phyloP scores from a whole-genome alignment of 805 yeast genomes.

The Hanseniaspora clermontiae region DNA sequence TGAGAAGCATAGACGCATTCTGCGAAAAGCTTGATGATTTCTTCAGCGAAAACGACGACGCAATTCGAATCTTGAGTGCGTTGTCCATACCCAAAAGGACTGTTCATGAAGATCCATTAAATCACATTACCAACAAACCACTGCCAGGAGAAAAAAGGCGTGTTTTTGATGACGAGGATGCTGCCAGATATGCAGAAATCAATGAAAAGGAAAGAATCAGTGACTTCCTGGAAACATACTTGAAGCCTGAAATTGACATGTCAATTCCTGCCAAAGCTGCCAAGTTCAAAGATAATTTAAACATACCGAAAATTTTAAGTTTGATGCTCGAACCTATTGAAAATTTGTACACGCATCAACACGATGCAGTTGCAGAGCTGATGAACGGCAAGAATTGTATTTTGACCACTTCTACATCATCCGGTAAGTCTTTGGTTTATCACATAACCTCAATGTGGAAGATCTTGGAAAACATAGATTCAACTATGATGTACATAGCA shows the following conservation, averaged over 20 bases:
- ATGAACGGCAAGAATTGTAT: slow-evolving; percentile 58
- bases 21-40: slow-evolving; percentile 29
- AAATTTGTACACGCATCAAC: slow-evolving; percentile 67
- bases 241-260: slow-evolving; percentile 12
- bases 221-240: slow-evolving; percentile 10
- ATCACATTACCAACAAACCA: slow-evolving; percentile 17
- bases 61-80: background rate
- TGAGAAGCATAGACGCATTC: slow-evolving; percentile 45
- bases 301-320: slow-evolving; percentile 4
- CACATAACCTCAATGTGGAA: slow-evolving; percentile 65
- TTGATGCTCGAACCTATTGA: slow-evolving; percentile 18
- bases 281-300: background rate
- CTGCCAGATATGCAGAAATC: background rate
- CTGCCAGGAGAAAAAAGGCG: slow-evolving; percentile 34
- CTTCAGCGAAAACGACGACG: slow-evolving; percentile 22
- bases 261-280: slow-evolving; percentile 1
- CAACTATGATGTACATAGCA: slow-evolving; percentile 73
- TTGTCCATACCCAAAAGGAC: slow-evolving; percentile 37
- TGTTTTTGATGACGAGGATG: slow-evolving; percentile 9
- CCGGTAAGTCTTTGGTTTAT: slow-evolving; percentile 88
- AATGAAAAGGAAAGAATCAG: slow-evolving; percentile 2
- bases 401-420: slow-evolving; percentile 87
- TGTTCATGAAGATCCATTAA: slow-evolving; percentile 48
- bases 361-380: slow-evolving; percentile 50
- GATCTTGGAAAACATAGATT: slow-evolving; percentile 28